Percentiles rank a stretch among this genome's conserved stretches.
Evolutionary conservation across 148 eudicot genomes (phyloP).

Genomic region (Suaeda aralocaspica): DNA sequence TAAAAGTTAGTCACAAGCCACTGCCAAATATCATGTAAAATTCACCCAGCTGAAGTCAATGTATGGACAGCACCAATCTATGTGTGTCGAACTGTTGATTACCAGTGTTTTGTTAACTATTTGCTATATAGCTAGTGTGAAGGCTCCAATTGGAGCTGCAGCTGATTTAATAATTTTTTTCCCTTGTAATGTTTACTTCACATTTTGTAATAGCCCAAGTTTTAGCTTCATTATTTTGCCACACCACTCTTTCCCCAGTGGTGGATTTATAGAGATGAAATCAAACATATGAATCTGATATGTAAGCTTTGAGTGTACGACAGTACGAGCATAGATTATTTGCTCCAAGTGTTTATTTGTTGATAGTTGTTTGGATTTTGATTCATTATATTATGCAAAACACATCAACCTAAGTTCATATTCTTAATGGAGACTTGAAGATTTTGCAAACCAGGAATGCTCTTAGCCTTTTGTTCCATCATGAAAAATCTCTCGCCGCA

Average conservation of each 20-base stretch:
- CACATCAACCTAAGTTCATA: too few relatives aligned
- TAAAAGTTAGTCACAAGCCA: neutral
- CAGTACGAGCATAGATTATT: neutral
- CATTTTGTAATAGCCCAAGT: neutral
- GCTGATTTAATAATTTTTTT: too few relatives aligned
- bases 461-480: neutral
- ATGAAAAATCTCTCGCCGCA: constrained; percentile 6
- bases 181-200: neutral
- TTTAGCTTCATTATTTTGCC: neutral
- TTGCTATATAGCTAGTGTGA: too few relatives aligned
- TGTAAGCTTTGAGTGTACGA: neutral
- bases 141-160: too few relatives aligned
- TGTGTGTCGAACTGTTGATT: neutral
- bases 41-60: too few relatives aligned
- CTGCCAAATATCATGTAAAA: neutral
- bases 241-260: neutral
- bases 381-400: too few relatives aligned
- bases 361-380: neutral
- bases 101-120: neutral
- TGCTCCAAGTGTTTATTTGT: neutral
- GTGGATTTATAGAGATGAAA: neutral
- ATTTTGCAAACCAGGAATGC: neutral
- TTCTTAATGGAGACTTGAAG: too few relatives aligned
- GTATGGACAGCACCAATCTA: neutral
- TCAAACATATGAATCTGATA: neutral